Conservation (phyloP, 257 asterid species). For the Echium plantagineum region DNA sequence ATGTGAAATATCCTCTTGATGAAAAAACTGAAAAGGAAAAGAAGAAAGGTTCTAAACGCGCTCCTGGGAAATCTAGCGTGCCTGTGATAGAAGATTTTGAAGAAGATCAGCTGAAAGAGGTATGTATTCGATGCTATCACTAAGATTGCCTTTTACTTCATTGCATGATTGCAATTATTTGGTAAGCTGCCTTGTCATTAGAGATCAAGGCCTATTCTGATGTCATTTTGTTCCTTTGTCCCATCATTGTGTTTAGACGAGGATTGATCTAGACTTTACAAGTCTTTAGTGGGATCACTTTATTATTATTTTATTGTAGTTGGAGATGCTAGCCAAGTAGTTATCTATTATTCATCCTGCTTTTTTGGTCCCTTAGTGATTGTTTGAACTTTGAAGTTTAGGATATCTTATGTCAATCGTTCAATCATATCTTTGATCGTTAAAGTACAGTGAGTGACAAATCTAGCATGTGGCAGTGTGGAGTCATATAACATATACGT, state of each 20-base stretch:
- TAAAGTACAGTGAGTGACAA: neutral
- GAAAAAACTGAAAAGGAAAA: constrained; percentile 65
- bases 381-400: neutral
- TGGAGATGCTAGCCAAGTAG: too few relatives aligned
- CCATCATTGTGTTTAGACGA: neutral
- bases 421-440: neutral
- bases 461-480: neutral
- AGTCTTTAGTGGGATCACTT: neutral
- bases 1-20: constrained; percentile 73
- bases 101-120: constrained; percentile 79
- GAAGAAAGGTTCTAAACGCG: constrained; percentile 64
- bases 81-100: constrained; percentile 75
- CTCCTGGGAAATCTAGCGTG: constrained; percentile 39
- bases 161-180: neutral
- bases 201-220: neutral
- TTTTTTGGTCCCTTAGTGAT: neutral
- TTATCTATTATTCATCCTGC: neutral
- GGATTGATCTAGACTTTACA: neutral
- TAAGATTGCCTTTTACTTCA: neutral
- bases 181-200: neutral
- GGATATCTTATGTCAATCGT: neutral
- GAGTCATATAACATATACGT: too few relatives aligned
- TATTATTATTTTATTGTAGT: too few relatives aligned
- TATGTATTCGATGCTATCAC: constrained; percentile 7
- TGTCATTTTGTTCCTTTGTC: neutral